phyloP scores from a whole-genome alignment of 2,329 filamentous ascomycete species.

The Apiospora saccharicola region DNA sequence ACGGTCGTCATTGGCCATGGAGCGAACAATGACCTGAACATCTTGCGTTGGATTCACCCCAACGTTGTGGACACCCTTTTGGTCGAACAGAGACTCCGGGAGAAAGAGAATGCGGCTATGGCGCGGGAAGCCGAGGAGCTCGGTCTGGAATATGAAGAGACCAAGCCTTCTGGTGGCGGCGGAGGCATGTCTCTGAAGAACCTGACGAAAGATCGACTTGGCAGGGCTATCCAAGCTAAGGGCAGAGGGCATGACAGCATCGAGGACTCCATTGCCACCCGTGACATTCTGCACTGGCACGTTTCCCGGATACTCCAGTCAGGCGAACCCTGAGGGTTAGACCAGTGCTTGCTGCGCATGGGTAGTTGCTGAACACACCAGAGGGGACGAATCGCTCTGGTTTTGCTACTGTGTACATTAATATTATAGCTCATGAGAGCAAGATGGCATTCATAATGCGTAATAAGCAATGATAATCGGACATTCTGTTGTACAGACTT shows the following conservation, averaged over 20 bases:
- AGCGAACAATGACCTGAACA: neutral
- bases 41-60: slow-evolving; percentile 16
- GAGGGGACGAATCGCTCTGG: neutral
- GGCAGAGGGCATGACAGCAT: neutral
- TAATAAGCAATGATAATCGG: neutral
- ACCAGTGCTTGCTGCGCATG: neutral
- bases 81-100: neutral
- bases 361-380: neutral
- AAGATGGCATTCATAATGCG: neutral
- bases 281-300: slow-evolving; percentile 5
- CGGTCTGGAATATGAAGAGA: neutral
- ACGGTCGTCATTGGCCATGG: neutral
- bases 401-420: neutral
- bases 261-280: neutral
- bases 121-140: neutral
- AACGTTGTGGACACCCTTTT: neutral
- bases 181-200: neutral
- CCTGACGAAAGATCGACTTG: neutral
- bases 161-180: neutral
- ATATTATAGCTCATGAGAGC: neutral
- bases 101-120: neutral
- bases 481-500: no score
- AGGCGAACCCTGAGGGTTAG: neutral
- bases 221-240: neutral
- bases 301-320: neutral